Percentiles rank a stretch among this genome's conserved stretches.
These are phyloP conservation scores for Corynascus novoguineensis DNA, from an alignment of 495 filamentous ascomycete genomes.

Conservation along the genomic window DNA sequence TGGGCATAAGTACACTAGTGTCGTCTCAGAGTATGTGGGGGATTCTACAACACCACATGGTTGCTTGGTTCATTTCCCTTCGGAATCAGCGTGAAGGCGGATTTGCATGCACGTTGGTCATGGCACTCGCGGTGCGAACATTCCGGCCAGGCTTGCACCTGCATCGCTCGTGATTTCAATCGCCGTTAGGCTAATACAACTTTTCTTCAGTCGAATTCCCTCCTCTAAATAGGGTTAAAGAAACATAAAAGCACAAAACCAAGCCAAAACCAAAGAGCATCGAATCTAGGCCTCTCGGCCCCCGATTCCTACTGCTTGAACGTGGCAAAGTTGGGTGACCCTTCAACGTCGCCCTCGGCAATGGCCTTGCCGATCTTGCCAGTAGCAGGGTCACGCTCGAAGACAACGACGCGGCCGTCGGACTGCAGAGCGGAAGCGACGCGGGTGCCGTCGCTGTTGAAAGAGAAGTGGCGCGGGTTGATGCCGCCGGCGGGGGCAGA, in stretches of 20 bases:
- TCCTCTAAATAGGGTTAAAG: background rate
- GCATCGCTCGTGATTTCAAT: too few relatives aligned
- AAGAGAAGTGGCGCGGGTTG: constrained; percentile 58
- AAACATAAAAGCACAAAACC: background rate
- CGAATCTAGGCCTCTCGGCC: background rate
- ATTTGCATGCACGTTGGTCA: too few relatives aligned
- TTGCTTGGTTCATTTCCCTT: too few relatives aligned
- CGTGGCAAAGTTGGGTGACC: constrained; percentile 53
- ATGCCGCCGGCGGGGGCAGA: constrained; percentile 52
- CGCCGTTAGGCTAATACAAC: background rate
- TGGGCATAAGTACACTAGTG: too few relatives aligned
- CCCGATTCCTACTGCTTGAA: constrained; percentile 48
- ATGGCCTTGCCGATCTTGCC: constrained; percentile 52
- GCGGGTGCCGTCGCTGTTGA: constrained; percentile 57
- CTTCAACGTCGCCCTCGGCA: constrained; percentile 44
- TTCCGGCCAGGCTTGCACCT: too few relatives aligned
- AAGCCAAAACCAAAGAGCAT: background rate
- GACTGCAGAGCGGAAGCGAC: constrained; percentile 59
- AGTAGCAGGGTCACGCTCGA: constrained; percentile 50
- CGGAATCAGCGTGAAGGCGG: too few relatives aligned
- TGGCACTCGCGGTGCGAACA: too few relatives aligned
- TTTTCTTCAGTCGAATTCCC: background rate
- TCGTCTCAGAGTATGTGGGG: too few relatives aligned
- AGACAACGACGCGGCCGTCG: constrained; percentile 54
- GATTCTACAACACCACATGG: too few relatives aligned